Evolutionary conservation across 2,329 filamentous ascomycete genomes (phyloP).

Genomic region (Penicillium sp.): DNA sequence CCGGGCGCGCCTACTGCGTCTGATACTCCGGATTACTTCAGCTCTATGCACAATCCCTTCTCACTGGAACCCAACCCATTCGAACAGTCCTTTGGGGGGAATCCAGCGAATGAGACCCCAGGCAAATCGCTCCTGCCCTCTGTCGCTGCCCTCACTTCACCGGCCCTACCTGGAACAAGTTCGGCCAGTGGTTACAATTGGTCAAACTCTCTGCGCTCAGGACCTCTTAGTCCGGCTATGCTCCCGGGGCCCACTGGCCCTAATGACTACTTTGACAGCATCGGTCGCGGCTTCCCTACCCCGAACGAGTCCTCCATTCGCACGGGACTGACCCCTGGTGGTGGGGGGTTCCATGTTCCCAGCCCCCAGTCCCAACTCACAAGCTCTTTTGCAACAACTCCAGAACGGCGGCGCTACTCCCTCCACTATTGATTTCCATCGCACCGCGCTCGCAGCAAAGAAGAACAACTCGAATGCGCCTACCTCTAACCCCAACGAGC

Average conservation of each 20-base stretch:
- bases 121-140: conserved; percentile 80
- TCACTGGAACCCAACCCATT: conserved; percentile 88
- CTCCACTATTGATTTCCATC: conserved; percentile 88
- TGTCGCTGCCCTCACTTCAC: conserved; percentile 86
- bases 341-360: conserved; percentile 96
- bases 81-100: conserved; percentile 82
- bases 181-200: conserved; percentile 71
- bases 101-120: conserved; percentile 68
- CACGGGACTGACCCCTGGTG: conserved; percentile 88
- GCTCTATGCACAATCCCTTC: conserved; percentile 54
- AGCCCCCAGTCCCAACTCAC: conserved; percentile 80
- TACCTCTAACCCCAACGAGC: conserved; percentile 44
- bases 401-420: conserved; percentile 83
- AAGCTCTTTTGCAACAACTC: conserved; percentile 75
- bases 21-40: conserved; percentile 69
- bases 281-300: conserved; percentile 84
- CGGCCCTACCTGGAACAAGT: conserved; percentile 74
- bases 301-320: conserved; percentile 94
- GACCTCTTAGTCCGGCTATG: conserved; percentile 95
- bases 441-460: conserved; percentile 80
- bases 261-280: conserved; percentile 85
- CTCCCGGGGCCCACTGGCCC: conserved; percentile 73
- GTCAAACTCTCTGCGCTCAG: conserved; percentile 83
- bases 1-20: conserved; percentile 50
- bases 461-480: conserved; percentile 49